phyloP scores from a whole-genome alignment of 805 yeast genomes.

The Spathaspora passalidarum region DNA sequence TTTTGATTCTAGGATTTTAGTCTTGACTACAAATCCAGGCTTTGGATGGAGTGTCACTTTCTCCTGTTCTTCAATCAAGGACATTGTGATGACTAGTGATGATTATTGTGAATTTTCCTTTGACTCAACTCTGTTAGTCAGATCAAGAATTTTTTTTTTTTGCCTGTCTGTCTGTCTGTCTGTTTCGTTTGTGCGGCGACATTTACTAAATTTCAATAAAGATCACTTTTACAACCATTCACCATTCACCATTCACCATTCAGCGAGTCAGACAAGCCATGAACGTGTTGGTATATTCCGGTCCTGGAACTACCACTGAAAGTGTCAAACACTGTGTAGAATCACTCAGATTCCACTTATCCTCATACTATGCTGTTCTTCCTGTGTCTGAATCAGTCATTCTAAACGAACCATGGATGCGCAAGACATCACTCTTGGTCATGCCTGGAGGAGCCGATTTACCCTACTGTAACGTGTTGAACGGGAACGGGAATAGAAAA shows the following conservation, averaged over 20 bases:
- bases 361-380: conserved; percentile 86
- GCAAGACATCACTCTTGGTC: conserved; percentile 74
- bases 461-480: conserved; percentile 72
- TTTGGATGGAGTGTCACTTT: conserved; percentile 43
- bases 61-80: conserved; percentile 6
- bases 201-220: no score
- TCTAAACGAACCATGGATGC: conserved; percentile 82
- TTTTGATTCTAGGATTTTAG: conserved; percentile 43
- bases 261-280: conserved; percentile 10
- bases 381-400: conserved; percentile 63
- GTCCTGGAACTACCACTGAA: conserved; percentile 82
- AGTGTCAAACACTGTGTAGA: conserved; percentile 82
- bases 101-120: no score
- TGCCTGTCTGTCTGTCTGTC: no score
- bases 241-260: background rate
- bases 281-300: conserved; percentile 38
- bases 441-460: conserved; percentile 97
- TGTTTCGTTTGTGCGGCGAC: no score
- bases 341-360: conserved; percentile 66
- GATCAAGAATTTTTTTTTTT: no score
- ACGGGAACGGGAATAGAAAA: conserved; percentile 62
- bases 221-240: no score
- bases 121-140: no score
- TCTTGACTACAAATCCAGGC: conserved; percentile 74
- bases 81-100: background rate